Evolutionary conservation across 176 grass and related monocot genomes (phyloP).

Genomic region (Aegilops bicornis): DNA sequence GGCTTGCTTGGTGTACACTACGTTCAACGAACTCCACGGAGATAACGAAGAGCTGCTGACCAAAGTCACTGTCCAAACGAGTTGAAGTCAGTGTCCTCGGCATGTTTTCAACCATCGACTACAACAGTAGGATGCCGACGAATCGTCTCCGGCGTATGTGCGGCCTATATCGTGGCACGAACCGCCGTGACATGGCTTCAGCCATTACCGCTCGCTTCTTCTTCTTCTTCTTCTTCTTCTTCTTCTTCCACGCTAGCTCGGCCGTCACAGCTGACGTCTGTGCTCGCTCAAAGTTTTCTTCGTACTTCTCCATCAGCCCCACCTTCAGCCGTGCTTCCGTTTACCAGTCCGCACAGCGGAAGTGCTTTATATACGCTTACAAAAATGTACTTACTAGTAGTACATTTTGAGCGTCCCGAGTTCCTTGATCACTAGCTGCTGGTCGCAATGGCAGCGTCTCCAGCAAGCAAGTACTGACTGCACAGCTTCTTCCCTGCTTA

Average conservation of each 20-base stretch:
- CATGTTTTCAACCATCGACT: too few species aligned
- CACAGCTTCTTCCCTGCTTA: not conserved
- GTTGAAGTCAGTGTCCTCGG: not conserved
- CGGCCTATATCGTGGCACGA: slow-evolving; percentile 10
- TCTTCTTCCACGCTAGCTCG: not conserved
- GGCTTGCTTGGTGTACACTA: not conserved
- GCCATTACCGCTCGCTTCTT: not conserved
- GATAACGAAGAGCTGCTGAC: not conserved
- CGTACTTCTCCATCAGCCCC: not conserved
- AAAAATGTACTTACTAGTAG: not conserved
- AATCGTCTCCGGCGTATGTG: not conserved
- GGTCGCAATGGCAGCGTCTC: not conserved
- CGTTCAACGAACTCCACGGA: not conserved
- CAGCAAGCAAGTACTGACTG: slow-evolving; percentile 2
- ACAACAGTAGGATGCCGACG: not conserved
- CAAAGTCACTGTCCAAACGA: not conserved
- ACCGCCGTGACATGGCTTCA: not conserved
- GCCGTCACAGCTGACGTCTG: slow-evolving; percentile 40
- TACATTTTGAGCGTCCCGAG: not conserved
- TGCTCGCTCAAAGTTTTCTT: not conserved
- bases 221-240: too few species aligned
- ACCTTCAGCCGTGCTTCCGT: not conserved
- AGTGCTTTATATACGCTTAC: not conserved
- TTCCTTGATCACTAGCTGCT: not conserved
- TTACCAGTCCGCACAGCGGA: not conserved